phyloP scores from a whole-genome alignment of 2,329 filamentous ascomycete genomes.

The Venturia aucupariae region DNA sequence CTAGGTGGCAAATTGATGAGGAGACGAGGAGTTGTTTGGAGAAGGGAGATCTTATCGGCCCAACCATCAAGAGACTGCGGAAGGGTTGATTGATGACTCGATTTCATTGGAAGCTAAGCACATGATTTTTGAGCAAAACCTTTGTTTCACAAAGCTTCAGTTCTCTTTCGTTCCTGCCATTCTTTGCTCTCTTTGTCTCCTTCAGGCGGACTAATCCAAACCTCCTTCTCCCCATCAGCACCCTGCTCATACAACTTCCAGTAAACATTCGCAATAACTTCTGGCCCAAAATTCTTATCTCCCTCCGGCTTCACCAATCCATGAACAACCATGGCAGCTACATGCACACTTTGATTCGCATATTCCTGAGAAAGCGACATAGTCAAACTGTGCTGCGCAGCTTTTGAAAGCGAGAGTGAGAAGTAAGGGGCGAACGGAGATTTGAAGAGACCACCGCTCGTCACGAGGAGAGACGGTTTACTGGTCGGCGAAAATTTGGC shows the following conservation, averaged over 20 bases:
- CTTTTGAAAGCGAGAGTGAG: slow-evolving; percentile 20
- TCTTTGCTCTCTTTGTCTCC: background rate
- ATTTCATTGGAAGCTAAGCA: too few relatives aligned
- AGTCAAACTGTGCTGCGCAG: slow-evolving; percentile 14
- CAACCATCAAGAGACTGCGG: slow-evolving; percentile 27
- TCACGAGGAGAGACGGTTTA: slow-evolving; percentile 41
- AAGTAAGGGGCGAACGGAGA: slow-evolving; percentile 40
- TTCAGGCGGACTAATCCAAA: slow-evolving; percentile 11
- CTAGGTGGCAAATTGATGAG: slow-evolving; percentile 28
- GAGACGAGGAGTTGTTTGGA: slow-evolving; percentile 25
- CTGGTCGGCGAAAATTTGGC: slow-evolving; percentile 23
- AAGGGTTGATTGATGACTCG: slow-evolving; percentile 17
- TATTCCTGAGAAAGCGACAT: slow-evolving; percentile 7
- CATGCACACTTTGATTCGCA: slow-evolving; percentile 19
- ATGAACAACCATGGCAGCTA: slow-evolving; percentile 18
- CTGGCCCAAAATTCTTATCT: slow-evolving; percentile 16
- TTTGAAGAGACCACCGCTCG: slow-evolving; percentile 39
- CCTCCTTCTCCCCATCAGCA: slow-evolving; percentile 17
- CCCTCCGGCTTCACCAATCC: slow-evolving; percentile 18
- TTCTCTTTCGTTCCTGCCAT: background rate
- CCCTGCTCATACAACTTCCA: slow-evolving; percentile 20
- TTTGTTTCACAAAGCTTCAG: background rate
- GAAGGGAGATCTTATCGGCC: slow-evolving; percentile 27
- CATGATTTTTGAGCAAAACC: background rate
- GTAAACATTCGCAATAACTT: slow-evolving; percentile 17